A percentile compares a stretch with the other conserved stretches of the same genome.
These are phyloP conservation scores for Saccharum spontaneum DNA, from an alignment of 176 grass and related monocot genomes.

Conservation along the genomic window DNA sequence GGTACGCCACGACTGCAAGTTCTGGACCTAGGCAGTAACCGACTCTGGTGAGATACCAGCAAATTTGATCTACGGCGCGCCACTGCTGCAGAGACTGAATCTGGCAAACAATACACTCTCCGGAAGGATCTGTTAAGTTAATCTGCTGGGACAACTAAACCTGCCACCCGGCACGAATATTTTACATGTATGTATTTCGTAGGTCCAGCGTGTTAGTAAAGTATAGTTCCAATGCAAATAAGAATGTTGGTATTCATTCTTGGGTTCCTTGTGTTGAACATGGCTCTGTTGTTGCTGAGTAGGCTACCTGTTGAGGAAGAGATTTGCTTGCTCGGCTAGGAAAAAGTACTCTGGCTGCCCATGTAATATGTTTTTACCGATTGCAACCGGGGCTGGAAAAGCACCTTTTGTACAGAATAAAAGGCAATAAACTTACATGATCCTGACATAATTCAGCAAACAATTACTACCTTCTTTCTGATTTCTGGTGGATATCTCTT, in stretches of 20 bases:
- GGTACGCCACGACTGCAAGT: too few species aligned
- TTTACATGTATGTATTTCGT: too few species aligned
- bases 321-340: not conserved
- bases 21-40: too few species aligned
- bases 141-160: too few species aligned
- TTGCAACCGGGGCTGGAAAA: not conserved
- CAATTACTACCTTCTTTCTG: not conserved
- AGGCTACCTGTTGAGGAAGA: not conserved
- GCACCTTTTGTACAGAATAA: constrained; percentile 22
- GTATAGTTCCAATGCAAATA: constrained; percentile 14
- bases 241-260: constrained; percentile 31
- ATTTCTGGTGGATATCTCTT: not conserved
- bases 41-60: constrained; percentile 42
- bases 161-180: too few species aligned
- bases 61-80: constrained; percentile 36
- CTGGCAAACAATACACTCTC: not conserved
- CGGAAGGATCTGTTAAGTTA: not conserved
- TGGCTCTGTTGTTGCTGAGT: not conserved
- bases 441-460: constrained; percentile 1
- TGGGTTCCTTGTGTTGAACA: constrained; percentile 38
- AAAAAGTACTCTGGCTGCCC: not conserved
- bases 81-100: not conserved
- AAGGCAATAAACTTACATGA: not conserved
- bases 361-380: not conserved
- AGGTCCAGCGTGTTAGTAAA: constrained; percentile 22